These are phyloP conservation scores for Glycine latifolia DNA, from an alignment of 306 rosid genomes.

Conservation along the genomic window DNA sequence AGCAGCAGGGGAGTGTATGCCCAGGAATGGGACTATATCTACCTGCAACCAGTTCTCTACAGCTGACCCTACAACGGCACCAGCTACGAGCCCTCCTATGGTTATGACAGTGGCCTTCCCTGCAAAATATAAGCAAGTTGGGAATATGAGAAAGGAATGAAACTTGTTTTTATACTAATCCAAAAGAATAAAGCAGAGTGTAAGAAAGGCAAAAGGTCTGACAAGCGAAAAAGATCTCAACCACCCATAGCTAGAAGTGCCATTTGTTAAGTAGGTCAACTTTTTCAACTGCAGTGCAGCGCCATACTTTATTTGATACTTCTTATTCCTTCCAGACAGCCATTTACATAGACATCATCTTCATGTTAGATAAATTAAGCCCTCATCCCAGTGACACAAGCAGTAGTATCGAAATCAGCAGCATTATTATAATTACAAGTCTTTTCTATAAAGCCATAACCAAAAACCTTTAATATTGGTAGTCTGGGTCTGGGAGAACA, in stretches of 20 bases:
- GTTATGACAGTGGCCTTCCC: constrained; percentile 93
- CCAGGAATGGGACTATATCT: constrained; percentile 94
- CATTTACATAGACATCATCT: constrained; percentile 20
- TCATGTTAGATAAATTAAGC: constrained; percentile 31
- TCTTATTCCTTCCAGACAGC: constrained; percentile 24
- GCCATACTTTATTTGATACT: constrained; percentile 31
- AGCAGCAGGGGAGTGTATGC: constrained; percentile 94
- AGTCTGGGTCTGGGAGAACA: constrained; percentile 9
- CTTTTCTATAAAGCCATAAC: constrained; percentile 29
- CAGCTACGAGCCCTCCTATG: constrained; percentile 91
- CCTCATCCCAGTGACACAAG: constrained; percentile 31
- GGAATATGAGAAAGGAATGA: constrained; percentile 30
- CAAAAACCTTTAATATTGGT: constrained; percentile 32
- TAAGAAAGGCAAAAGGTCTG: constrained; percentile 33
- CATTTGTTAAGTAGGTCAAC: constrained; percentile 30
- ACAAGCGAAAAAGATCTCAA: constrained; percentile 30
- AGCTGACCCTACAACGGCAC: constrained; percentile 91
- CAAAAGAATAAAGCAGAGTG: constrained; percentile 23
- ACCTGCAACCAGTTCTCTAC: constrained; percentile 98
- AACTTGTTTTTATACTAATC: constrained; percentile 9
- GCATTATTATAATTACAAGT: constrained; percentile 36
- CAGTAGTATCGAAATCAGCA: constrained; percentile 32
- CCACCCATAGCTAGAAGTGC: constrained; percentile 31
- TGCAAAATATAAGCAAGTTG: constrained; percentile 55
- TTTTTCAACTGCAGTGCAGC: constrained; percentile 27